Conservation (phyloP, 495 filamentous ascomycete species). For the Trichoderma virens region DNA sequence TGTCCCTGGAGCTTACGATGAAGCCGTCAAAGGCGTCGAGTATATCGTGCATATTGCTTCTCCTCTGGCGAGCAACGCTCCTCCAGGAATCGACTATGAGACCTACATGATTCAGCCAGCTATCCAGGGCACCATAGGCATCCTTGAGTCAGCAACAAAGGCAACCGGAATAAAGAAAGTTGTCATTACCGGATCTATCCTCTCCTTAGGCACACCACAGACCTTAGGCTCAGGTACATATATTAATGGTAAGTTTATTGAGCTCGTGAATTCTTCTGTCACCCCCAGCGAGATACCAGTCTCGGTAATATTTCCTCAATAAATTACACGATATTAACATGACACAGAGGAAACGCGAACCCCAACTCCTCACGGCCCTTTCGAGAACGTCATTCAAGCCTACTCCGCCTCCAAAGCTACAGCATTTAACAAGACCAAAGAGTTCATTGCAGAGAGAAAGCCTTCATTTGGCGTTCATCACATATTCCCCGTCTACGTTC, state of each 20-base stretch:
- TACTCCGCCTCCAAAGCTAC: constrained; percentile 18
- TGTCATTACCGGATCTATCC: constrained; percentile 9
- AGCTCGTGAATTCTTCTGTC: no score
- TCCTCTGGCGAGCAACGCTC: constrained; percentile 33
- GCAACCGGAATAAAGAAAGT: constrained; percentile 9
- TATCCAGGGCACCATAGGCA: constrained; percentile 38
- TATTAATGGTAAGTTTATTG: not conserved
- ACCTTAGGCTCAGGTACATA: not conserved
- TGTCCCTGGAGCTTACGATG: constrained; percentile 38
- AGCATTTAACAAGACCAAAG: constrained; percentile 25
- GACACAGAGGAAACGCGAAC: constrained; percentile 14
- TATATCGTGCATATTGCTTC: constrained; percentile 47
- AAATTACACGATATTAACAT: no score
- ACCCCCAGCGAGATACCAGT: no score
- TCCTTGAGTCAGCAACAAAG: constrained; percentile 31
- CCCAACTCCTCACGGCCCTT: constrained; percentile 16
- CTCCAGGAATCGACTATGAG: constrained; percentile 27
- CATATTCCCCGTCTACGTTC: constrained; percentile 12
- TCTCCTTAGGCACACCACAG: not conserved
- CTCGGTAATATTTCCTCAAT: no score
- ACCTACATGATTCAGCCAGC: constrained; percentile 29
- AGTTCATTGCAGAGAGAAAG: constrained; percentile 23
- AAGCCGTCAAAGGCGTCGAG: constrained; percentile 34
- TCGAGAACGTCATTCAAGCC: constrained; percentile 14
- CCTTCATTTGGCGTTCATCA: constrained; percentile 10